Base-by-base conservation (phyloP, 352 stramenopile genomes). In the Globisporangium splendens region DNA sequence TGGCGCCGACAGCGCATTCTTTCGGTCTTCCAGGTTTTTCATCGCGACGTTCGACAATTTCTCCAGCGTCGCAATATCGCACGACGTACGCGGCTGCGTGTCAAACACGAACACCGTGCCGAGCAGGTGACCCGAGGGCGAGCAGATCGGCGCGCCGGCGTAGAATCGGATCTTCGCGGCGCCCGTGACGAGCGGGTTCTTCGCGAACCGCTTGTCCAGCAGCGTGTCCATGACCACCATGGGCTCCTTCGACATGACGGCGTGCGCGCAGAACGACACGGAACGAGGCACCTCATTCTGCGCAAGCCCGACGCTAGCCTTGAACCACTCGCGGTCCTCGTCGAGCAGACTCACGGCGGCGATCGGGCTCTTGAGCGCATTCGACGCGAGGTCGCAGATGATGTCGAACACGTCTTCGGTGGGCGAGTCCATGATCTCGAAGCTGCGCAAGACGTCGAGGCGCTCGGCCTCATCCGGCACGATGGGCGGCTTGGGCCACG, bases 1-100 rank as follows among this genome's bases (percentile, higher is more conserved):
- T 22, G 85, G 85, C 10, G 83, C 70, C 5, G 79, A 77, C 28
- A 92, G 72, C 8, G 81, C 85, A 58, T 93, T 95, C 75, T 95
- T 95, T n/a, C 85, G 85, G 70, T 95, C 85, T 59, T 95, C 85
- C 38, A 95, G 57, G 63, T 95, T 93, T 66, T 95, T 95, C 85
- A 95, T 95, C 22, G 85, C 85, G 28, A 95, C 85, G 57, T 95
- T 95, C 51, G 83, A 93, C 17, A 95, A 70, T 65, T 95, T 95
- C 59, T 95, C 85, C 1, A 95, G 63, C 33, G 85, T 95, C 50
- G 85, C 83, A 44, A 95, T 86, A 66, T 95, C 85, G 62, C 85
- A 95, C 61, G 85, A 86, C 50, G 83, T 89, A 14, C 86, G 82
- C 43, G 86, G 86, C 58, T 93, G 82, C 43, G 82, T 95, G 66